Percentiles rank a stretch among this genome's conserved stretches.
Conservation (phyloP, 352 stramenopile genomes). For the Phytopythium litorale region DNA sequence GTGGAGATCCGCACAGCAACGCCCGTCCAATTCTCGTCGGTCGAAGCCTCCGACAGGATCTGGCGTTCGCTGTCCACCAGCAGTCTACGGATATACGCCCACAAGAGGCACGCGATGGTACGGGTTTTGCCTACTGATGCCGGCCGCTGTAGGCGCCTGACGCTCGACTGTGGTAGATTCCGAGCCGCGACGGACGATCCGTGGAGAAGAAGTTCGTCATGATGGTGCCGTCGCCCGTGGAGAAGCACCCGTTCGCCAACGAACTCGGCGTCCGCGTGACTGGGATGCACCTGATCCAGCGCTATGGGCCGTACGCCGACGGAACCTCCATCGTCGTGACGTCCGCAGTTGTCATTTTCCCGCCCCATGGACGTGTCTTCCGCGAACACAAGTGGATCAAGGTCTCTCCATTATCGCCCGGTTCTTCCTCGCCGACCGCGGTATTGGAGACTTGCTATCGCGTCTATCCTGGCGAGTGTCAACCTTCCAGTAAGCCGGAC, state of each 20-base stretch:
- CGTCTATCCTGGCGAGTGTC: background rate
- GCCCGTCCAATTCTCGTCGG: background rate
- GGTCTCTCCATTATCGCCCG: background rate
- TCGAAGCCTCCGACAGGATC: background rate
- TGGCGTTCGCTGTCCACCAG: background rate
- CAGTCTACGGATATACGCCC: background rate
- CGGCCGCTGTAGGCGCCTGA: background rate
- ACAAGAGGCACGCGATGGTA: background rate
- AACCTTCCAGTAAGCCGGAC: background rate
- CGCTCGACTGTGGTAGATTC: background rate
- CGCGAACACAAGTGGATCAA: conserved; percentile 1
- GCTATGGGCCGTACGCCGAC: background rate
- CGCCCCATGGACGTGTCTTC: background rate
- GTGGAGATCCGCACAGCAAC: background rate
- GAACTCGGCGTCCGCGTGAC: background rate
- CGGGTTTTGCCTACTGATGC: too few relatives aligned
- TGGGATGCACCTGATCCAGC: background rate
- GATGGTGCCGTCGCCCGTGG: background rate
- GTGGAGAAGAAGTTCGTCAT: conserved; percentile 1
- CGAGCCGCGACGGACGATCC: background rate
- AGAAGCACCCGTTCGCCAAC: background rate
- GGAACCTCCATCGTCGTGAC: background rate
- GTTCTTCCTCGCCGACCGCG: background rate
- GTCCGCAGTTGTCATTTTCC: background rate
- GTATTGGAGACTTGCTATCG: conserved; percentile 1